Percentiles rank a stretch among this genome's conserved stretches.
Evolutionary conservation across 495 filamentous ascomycete genomes (phyloP).

Genomic region (Coniosporium apollinis): DNA sequence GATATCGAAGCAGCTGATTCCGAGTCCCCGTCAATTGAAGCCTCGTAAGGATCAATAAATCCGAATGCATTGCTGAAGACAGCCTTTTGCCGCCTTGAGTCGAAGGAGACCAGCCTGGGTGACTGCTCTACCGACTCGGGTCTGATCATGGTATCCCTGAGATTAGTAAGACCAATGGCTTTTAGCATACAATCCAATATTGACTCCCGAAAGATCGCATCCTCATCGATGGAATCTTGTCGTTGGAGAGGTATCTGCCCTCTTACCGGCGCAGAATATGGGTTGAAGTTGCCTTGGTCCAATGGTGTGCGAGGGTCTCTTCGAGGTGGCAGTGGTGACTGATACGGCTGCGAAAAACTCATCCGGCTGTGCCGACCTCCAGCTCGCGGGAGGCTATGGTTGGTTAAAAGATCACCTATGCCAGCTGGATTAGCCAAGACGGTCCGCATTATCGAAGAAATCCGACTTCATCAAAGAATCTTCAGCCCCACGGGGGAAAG

Average conservation of each 20-base stretch:
- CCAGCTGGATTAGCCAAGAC: constrained; percentile 41
- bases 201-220: constrained; percentile 70
- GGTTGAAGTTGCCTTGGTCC: constrained; percentile 27
- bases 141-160: constrained; percentile 41
- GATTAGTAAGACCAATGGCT: constrained; percentile 65
- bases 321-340: constrained; percentile 11
- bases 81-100: constrained; percentile 68
- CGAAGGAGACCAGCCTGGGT: constrained; percentile 69
- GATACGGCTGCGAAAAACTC: constrained; percentile 26
- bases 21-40: constrained; percentile 62
- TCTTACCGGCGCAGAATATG: constrained; percentile 31
- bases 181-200: constrained; percentile 94
- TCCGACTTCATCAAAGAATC: too few relatives aligned
- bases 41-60: constrained; percentile 82
- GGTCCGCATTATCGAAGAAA: too few relatives aligned
- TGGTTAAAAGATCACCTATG: constrained; percentile 67
- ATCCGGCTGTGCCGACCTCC: constrained; percentile 25
- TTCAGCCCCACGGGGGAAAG: too few relatives aligned
- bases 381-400: constrained; percentile 55
- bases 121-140: constrained; percentile 66
- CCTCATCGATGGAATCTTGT: constrained; percentile 65
- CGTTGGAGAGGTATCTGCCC: constrained; percentile 38
- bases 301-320: constrained; percentile 36
- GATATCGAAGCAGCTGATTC: constrained; percentile 67
- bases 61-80: constrained; percentile 86